Evolutionary conservation across 495 filamentous ascomycete species (phyloP).

Genomic region (Hypoxylon cercidicola): DNA sequence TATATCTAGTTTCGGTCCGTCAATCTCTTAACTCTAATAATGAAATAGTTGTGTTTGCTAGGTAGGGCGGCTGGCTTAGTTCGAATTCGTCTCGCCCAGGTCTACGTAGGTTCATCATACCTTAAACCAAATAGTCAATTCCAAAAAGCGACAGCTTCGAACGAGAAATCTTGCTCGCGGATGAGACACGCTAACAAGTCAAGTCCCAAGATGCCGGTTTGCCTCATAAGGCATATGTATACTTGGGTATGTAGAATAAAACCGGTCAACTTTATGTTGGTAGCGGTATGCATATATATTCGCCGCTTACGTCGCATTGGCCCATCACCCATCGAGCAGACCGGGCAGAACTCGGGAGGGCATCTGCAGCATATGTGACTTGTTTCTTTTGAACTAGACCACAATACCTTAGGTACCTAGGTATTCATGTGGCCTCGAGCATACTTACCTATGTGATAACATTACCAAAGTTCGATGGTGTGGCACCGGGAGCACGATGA

Average conservation of each 20-base stretch:
- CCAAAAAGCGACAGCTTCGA: too few species aligned
- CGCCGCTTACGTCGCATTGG: slow-evolving; percentile 17
- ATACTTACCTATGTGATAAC: neutral
- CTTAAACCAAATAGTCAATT: too few species aligned
- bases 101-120: too few species aligned
- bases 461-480: slow-evolving; percentile 27
- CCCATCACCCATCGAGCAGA: slow-evolving; percentile 1
- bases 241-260: slow-evolving; percentile 1
- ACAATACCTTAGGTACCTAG: too few species aligned
- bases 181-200: neutral
- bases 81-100: too few species aligned
- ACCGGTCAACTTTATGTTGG: slow-evolving; percentile 7
- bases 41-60: too few species aligned
- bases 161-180: too few species aligned
- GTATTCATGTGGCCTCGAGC: too few species aligned
- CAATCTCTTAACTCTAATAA: neutral
- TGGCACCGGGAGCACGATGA: slow-evolving; percentile 21
- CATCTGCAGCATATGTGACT: slow-evolving; percentile 7
- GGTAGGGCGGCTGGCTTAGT: too few species aligned
- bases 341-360: slow-evolving; percentile 26
- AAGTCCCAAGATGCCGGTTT: neutral
- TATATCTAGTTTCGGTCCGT: neutral
- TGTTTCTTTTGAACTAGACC: slow-evolving; percentile 3
- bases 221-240: slow-evolving; percentile 9
- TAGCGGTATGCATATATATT: slow-evolving; percentile 7